phyloP scores from a whole-genome alignment of 2,329 filamentous ascomycete species.

The Annulohypoxylon truncatum region DNA sequence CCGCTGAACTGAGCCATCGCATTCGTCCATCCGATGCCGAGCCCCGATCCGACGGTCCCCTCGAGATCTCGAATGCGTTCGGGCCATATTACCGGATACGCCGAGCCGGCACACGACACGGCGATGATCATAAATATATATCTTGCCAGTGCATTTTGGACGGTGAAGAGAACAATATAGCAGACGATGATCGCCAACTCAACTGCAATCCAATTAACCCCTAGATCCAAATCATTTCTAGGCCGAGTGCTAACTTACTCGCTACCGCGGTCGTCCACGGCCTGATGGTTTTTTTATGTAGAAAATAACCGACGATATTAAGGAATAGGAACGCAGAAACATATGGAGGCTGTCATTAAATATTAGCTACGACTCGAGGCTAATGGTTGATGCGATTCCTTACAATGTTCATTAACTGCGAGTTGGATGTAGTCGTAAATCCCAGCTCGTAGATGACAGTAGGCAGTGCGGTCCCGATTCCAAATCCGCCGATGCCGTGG shows the following conservation, averaged over 20 bases:
- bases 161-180: constrained; percentile 54
- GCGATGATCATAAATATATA: constrained; percentile 53
- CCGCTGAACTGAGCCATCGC: constrained; percentile 57
- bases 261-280: constrained; percentile 54
- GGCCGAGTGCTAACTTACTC: constrained; percentile 45
- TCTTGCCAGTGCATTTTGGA: constrained; percentile 50
- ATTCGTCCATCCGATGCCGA: constrained; percentile 57
- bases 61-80: constrained; percentile 56
- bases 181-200: constrained; percentile 54
- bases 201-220: constrained; percentile 43
- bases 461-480: constrained; percentile 54
- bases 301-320: constrained; percentile 50
- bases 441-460: constrained; percentile 58
- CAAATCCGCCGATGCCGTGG: constrained; percentile 57
- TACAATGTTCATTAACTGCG: constrained; percentile 58
- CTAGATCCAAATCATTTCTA: not conserved
- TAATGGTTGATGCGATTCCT: constrained; percentile 10
- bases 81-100: constrained; percentile 58
- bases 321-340: constrained; percentile 54
- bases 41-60: constrained; percentile 54
- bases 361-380: not conserved
- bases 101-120: constrained; percentile 53
- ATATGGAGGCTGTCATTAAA: constrained; percentile 51
- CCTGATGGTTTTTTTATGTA: constrained; percentile 52
- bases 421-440: constrained; percentile 55